phyloP scores from a whole-genome alignment of 2,329 filamentous ascomycete genomes.

The Aspergillus brasiliensis region DNA sequence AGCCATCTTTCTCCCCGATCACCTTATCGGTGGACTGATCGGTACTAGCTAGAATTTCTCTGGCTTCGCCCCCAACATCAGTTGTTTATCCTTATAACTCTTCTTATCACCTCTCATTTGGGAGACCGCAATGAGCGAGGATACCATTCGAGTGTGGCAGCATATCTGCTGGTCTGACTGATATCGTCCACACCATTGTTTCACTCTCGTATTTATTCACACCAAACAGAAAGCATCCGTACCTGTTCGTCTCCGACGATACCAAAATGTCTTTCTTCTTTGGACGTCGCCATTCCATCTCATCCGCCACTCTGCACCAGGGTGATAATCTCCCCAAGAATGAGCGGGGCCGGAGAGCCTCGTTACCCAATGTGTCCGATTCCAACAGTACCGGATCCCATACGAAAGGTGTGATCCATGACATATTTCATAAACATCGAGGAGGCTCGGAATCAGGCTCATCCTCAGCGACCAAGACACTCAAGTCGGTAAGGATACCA shows the following conservation, averaged over 20 bases:
- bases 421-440: constrained; percentile 27
- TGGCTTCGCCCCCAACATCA: not conserved
- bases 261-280: constrained; percentile 29
- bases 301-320: constrained; percentile 19
- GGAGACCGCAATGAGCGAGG: not conserved
- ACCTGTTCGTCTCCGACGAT: not conserved
- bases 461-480: not conserved
- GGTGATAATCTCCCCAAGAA: constrained; percentile 7
- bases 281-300: constrained; percentile 30
- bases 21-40: not conserved
- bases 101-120: not conserved
- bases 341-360: constrained; percentile 8
- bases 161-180: not conserved
- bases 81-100: not conserved
- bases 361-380: constrained; percentile 15
- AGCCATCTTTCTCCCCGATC: not conserved
- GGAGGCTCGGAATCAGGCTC: constrained; percentile 8
- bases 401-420: constrained; percentile 21
- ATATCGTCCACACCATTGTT: not conserved
- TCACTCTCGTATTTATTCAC: too few relatives aligned
- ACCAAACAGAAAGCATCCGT: not conserved
- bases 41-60: not conserved
- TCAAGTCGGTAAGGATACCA: not conserved
- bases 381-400: not conserved
- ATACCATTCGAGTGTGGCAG: not conserved